Percentiles rank a stretch among this genome's conserved stretches.
Evolutionary conservation across 169 alveolate genomes (phyloP).

Genomic region (Cryptosporidium tyzzeri): DNA sequence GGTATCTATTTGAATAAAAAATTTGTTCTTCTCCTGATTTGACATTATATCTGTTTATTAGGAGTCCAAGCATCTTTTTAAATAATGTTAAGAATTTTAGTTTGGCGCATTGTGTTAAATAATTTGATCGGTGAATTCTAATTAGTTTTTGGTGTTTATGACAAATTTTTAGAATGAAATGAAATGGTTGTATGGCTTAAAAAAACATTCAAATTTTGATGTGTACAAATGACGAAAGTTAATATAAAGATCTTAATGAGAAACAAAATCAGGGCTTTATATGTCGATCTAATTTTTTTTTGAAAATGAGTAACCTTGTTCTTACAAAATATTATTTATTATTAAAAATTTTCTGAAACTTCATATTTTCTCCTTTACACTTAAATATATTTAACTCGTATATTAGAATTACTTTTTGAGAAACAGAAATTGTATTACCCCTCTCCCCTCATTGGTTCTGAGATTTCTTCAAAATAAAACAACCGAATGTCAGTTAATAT

Average conservation of each 20-base stretch:
- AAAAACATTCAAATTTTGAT: too few relatives aligned
- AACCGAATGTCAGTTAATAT: conserved; percentile 26
- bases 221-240: too few relatives aligned
- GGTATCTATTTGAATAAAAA: conserved; percentile 3
- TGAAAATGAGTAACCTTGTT: too few relatives aligned
- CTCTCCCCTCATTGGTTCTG: conserved; percentile 19
- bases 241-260: not conserved
- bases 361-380: too few relatives aligned
- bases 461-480: not conserved
- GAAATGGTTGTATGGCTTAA: too few relatives aligned
- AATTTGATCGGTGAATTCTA: not conserved
- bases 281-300: too few relatives aligned
- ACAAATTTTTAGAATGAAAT: too few relatives aligned
- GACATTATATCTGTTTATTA: not conserved
- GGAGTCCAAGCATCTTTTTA: not conserved
- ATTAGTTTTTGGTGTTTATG: not conserved
- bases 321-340: too few relatives aligned
- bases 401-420: not conserved
- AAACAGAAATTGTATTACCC: not conserved
- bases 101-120: not conserved
- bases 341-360: too few relatives aligned
- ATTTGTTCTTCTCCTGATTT: not conserved
- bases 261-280: too few relatives aligned
- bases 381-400: not conserved
- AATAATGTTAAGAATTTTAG: too few relatives aligned